These are phyloP conservation scores for Sugiyamaella sp. DNA, from an alignment of 1,139 yeast species.

Conservation along the genomic window DNA sequence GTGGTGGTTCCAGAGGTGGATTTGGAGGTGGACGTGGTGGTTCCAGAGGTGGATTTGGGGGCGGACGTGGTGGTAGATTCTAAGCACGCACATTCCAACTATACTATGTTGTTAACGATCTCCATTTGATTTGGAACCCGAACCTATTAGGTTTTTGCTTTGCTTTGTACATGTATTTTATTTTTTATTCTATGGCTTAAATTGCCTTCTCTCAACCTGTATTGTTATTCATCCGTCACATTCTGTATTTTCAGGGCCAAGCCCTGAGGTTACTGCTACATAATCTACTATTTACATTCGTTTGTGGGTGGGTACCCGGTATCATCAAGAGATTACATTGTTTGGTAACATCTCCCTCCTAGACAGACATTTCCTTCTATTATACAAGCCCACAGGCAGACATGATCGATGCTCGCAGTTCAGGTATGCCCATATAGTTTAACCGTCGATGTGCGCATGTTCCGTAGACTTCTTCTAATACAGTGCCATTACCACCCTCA, in stretches of 20 bases:
- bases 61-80: conserved; percentile 47
- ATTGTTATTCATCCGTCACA: too few relatives aligned
- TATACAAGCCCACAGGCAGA: conserved; percentile 21
- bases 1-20: conserved; percentile 20
- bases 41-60: conserved; percentile 45
- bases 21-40: conserved; percentile 45
- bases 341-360: too few relatives aligned
- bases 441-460: conserved; percentile 31
- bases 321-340: too few relatives aligned
- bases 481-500: conserved; percentile 25
- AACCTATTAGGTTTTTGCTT: not conserved
- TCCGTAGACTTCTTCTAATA: conserved; percentile 32
- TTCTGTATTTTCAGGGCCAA: too few relatives aligned
- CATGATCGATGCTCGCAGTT: conserved; percentile 35
- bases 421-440: conserved; percentile 32
- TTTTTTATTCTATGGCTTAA: conserved; percentile 15
- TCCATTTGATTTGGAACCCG: not conserved
- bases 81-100: not conserved
- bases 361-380: too few relatives aligned
- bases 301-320: too few relatives aligned
- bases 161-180: conserved; percentile 20
- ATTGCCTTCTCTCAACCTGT: not conserved
- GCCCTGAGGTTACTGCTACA: too few relatives aligned
- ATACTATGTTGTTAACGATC: not conserved
- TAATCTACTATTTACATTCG: too few relatives aligned